Evolutionary conservation across 352 stramenopile species (phyloP), one percentile per base, ranked within the genome.

Genomic region (Blastocystis sp.): DNA sequence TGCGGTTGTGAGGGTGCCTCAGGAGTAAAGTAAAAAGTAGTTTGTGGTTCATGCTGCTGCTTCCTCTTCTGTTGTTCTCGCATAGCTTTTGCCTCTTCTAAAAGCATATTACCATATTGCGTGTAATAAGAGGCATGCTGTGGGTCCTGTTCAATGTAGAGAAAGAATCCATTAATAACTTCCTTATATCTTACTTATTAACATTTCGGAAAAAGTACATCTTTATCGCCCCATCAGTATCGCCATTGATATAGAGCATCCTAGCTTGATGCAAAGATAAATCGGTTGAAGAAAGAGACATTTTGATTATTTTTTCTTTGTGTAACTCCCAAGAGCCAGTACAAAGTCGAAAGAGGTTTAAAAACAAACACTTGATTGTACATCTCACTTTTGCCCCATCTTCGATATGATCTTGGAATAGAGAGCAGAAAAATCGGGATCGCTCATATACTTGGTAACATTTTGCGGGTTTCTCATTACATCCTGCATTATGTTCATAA

Each of bases 21-120:
- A 53, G 3, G 6, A 37, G 64, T 41, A 75, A 37, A 75, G 6
- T 39, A 75, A 37, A 37, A 26, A 47, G 64, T 75, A 41, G 24
- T 53, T 7, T 66, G 7, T 26, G 39, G 30, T 66, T 26, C 59
- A 9, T 45, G 37, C 20, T n/a, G 13, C 6, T 6, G 13, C 30
- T 75, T 47, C 45, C 24, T 37, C 16, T 53, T 41, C 16, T 43
- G 26, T 1, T 24, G 20, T 18, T 75, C 45, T 16, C 66, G 26
- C 5, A 78, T 53, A 13, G 66, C 66, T 78, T 78, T 45, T 4
- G 66, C 66, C 30, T 78, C 66, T 26, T 78, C 66, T 9, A 78
- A 34, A 39, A 78, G 18, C 66, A 78, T 53, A n/a, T 78, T 78
- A 13, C 43, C 24, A 78, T 78, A 78, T 55, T 78, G 66, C 54